These are phyloP conservation scores for Huiozyma sinensis DNA, from an alignment of 805 yeast species.

Conservation along the genomic window DNA sequence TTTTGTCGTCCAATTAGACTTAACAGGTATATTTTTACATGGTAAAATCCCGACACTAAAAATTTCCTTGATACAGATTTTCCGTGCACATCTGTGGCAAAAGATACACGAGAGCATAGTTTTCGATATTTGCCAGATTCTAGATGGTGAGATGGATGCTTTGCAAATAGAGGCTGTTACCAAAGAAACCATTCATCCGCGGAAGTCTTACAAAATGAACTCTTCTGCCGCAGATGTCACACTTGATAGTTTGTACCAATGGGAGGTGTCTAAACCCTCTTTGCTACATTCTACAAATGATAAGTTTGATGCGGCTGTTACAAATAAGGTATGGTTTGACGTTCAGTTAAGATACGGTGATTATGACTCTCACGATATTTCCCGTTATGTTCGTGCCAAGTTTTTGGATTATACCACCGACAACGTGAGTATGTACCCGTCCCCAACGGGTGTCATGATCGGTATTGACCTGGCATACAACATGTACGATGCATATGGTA, in stretches of 20 bases:
- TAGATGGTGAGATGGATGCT: conserved; percentile 78
- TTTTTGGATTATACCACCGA: conserved; percentile 89
- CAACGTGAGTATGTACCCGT: conserved; percentile 74
- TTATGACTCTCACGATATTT: conserved; percentile 93
- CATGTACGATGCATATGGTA: conserved; percentile 93
- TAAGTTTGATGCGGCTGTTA: conserved; percentile 41
- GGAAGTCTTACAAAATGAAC: conserved; percentile 95
- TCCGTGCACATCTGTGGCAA: conserved; percentile 98
- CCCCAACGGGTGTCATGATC: conserved; percentile 83
- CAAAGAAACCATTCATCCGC: conserved; percentile 89
- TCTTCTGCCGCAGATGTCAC: conserved; percentile 90
- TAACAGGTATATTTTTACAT: conserved; percentile 93
- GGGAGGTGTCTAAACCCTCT: conserved; percentile 81
- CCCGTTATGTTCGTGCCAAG: conserved; percentile 87
- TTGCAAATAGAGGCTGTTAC: conserved; percentile 77
- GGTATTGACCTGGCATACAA: conserved; percentile 92
- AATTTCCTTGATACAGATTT: conserved; percentile 89
- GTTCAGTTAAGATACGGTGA: conserved; percentile 94
- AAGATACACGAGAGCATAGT: conserved; percentile 94
- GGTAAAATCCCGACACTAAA: conserved; percentile 97
- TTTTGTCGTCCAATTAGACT: conserved; percentile 86
- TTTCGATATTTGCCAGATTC: conserved; percentile 82
- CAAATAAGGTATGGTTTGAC: conserved; percentile 85
- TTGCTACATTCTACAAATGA: conserved; percentile 64
- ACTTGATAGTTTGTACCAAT: conserved; percentile 58